Evolutionary conservation across 768 basidiomycete genomes (phyloP), one percentile per base, ranked within the genome.

Genomic region (Cyclocybe aegerita): DNA sequence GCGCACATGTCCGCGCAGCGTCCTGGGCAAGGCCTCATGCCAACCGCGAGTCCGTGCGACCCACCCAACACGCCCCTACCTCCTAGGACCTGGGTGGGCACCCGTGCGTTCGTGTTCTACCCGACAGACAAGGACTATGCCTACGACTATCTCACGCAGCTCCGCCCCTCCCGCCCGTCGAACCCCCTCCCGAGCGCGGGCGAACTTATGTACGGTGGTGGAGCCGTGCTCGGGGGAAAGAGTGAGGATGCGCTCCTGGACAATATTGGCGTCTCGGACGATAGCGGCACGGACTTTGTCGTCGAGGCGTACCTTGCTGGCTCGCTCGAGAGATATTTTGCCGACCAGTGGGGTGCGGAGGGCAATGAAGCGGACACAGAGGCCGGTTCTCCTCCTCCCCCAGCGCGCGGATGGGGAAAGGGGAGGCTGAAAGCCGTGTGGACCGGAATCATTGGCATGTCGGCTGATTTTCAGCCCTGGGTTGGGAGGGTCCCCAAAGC

Each of bases 131-230:
- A 65, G 8, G 57, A 62, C n/a, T 31, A 49, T n/a, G 73, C 69
- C 7, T 86, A 75, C 61, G 85, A 88, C 60, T 89, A 88, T 62
- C 78, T 89, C 51, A 85, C 86, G 5, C 87, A 88, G 63, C 77
- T 82, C 40, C 70, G 54, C 9, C 63, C 61, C 11, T 38, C 60
- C 30, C 43, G 30, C 34, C 43, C 33, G 2, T 43, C 54, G 12
- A 35, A n/a, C 14, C 60, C 59, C 39, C 63, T 69, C 0, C 43
- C 60, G 1, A 65, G 70, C 1, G 50, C 63, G 14, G 75, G 70
- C 1, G 82, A 81, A 52, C 70, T 90, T 47, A 84, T 88, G 79
- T 78, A 86, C 48, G 86, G 87, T n/a, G 85, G 83, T 4, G 86
- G 79, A 6, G 51, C 55, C 1, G 53, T 54, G 7, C 68, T 76